Conservation (phyloP, 257 asterid species). For the Nicotiana noctiflora region DNA sequence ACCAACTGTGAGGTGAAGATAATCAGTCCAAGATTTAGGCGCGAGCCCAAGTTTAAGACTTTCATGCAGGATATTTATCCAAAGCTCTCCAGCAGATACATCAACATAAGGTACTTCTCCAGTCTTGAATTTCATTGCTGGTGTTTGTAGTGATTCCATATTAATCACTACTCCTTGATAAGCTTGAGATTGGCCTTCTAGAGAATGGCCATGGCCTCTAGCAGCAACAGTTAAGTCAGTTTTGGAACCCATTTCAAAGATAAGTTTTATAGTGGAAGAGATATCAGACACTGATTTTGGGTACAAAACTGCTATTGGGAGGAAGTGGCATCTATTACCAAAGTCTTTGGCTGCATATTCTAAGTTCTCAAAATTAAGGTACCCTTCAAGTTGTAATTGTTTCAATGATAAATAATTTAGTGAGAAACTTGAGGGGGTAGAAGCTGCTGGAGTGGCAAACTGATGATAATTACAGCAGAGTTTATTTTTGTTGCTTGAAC, state of each 20-base stretch:
- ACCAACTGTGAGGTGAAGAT: slow-evolving; percentile 84
- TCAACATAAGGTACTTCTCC: slow-evolving; percentile 57
- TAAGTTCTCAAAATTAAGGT: slow-evolving; percentile 32
- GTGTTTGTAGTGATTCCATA: slow-evolving; percentile 49
- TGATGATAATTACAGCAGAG: slow-evolving; percentile 23
- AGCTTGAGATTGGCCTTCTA: slow-evolving; percentile 80
- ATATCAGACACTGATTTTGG: slow-evolving; percentile 74
- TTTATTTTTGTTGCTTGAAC: slow-evolving; percentile 31
- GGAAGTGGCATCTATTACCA: slow-evolving; percentile 49
- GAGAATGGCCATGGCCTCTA: slow-evolving; percentile 77
- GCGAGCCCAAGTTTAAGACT: slow-evolving; percentile 67
- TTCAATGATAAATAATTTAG: slow-evolving; percentile 24
- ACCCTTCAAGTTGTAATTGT: slow-evolving; percentile 45
- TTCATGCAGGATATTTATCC: slow-evolving; percentile 71
- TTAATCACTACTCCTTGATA: slow-evolving; percentile 47
- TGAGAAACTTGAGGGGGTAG: slow-evolving; percentile 14
- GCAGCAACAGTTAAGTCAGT: slow-evolving; percentile 66
- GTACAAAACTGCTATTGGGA: slow-evolving; percentile 60
- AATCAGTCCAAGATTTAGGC: slow-evolving; percentile 92
- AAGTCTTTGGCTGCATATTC: slow-evolving; percentile 65
- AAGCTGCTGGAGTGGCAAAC: slow-evolving; percentile 19
- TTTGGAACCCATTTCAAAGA: slow-evolving; percentile 31
- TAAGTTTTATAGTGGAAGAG: slow-evolving; percentile 38
- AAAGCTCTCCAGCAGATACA: slow-evolving; percentile 75
- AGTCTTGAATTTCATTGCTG: slow-evolving; percentile 34